Base-by-base conservation (phyloP, 257 asterid species). In the Echium plantagineum region DNA sequence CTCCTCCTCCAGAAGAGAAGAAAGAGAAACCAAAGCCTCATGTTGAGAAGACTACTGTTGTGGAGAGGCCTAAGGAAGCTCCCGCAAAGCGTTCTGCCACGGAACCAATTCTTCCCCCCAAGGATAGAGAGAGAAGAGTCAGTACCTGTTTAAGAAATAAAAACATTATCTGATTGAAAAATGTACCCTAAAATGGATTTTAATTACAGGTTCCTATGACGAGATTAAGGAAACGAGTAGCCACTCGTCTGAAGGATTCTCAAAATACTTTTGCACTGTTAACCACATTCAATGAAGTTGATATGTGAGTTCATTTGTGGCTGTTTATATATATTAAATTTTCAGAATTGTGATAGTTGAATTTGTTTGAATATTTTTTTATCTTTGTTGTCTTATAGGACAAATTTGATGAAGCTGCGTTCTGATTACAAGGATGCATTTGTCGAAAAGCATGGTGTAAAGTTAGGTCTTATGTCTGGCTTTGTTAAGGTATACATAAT, bases 261-360 rank as follows among this genome's bases (percentile, higher is more conserved):
- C 99, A 93, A 61, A 93, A 93, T 74, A 93, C 99, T 61, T 93
- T 84, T 77, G 99, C 99, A 16, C 61, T 89, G 88, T 69, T 89
- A 81, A 93, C 99, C 17, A 93, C 99, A 48, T 89, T 89, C 77
- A 93, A 93, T 70, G 99, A 93, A 86, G 94, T 93, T 74, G 99
- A 93, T 68, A 93, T 93, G 99, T 93, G 76, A 81, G 94, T 69
- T 70, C 22, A 48, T 18, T 46, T 66, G 3, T 48, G 4, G 32
- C 4, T 20, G 0, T 49, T 55, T 21, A 54, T 15, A 9, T 26
- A 64, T 24, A 47, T 8, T 8, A 42, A 32, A 7, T 4, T 38
- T 42, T 42, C 49, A 10, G 49, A 8, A 2, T 3, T 3, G 3
- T 42, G 49, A 12, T 7, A 10, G 17, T 0, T 10, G 16, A 42